Evolutionary conservation across 2,329 filamentous ascomycete species (phyloP).

Genomic region (Neonectria coccinea): DNA sequence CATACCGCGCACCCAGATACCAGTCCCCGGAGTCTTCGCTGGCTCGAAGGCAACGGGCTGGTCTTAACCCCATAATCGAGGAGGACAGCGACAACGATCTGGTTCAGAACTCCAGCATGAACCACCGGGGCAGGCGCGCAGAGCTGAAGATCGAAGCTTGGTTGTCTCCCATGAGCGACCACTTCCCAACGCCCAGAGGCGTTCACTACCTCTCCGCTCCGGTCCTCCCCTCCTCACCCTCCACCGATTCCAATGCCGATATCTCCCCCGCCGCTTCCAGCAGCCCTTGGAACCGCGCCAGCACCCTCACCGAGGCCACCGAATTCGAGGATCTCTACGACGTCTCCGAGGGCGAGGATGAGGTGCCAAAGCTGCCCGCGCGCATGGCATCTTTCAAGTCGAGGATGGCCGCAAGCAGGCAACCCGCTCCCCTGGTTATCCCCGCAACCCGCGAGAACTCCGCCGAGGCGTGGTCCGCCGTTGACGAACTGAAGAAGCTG

Average conservation of each 20-base stretch:
- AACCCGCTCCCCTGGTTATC: conserved; percentile 63
- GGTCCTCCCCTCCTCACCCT: conserved; percentile 71
- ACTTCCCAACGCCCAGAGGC: conserved; percentile 80
- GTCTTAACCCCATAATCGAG: conserved; percentile 75
- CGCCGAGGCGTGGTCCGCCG: conserved; percentile 58
- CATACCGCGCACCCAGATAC: conserved; percentile 48
- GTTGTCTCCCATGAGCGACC: conserved; percentile 69
- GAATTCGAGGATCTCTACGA: conserved; percentile 92
- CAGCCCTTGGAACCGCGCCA: conserved; percentile 72
- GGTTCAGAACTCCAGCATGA: conserved; percentile 33
- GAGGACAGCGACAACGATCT: conserved; percentile 60
- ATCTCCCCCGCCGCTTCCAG: conserved; percentile 67
- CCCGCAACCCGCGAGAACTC: conserved; percentile 53
- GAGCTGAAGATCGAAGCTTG: conserved; percentile 67
- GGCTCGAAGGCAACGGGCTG: conserved; percentile 64
- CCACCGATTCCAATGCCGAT: conserved; percentile 63
- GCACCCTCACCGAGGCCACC: conserved; percentile 72
- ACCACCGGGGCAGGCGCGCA: conserved; percentile 43
- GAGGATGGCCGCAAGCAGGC: conserved; percentile 53
- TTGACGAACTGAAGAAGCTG: conserved; percentile 60
- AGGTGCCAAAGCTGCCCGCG: conserved; percentile 36
- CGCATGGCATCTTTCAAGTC: conserved; percentile 54
- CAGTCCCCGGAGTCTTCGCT: conserved; percentile 65
- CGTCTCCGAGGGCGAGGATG: conserved; percentile 81
- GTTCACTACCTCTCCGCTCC: conserved; percentile 73